Evolutionary conservation across 805 yeast genomes (phyloP).

Genomic region (Candida sithepensis): DNA sequence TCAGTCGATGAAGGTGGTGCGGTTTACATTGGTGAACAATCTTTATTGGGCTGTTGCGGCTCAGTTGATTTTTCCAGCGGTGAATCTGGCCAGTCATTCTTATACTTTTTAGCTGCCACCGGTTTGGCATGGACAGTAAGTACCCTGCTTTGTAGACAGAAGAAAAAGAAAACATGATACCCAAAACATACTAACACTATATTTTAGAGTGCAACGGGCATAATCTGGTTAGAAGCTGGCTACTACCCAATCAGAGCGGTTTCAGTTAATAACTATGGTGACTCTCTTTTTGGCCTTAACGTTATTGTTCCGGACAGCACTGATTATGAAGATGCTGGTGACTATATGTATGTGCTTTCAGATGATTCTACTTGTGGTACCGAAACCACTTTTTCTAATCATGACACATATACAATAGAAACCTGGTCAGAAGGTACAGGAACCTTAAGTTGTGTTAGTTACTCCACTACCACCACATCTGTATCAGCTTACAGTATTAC

Average conservation of each 20-base stretch:
- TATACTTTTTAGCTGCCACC: constrained; percentile 1
- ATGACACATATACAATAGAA: neutral
- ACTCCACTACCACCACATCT: neutral
- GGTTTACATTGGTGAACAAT: constrained; percentile 3
- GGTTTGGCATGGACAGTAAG: constrained; percentile 1
- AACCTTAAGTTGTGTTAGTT: neutral
- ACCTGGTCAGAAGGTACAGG: constrained; percentile 1
- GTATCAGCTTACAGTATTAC: neutral
- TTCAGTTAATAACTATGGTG: constrained; percentile 19
- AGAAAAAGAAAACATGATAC: too few relatives aligned
- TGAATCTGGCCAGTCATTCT: neutral
- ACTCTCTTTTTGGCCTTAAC: constrained; percentile 13
- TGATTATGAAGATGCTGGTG: constrained; percentile 13
- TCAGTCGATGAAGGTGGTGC: constrained; percentile 4
- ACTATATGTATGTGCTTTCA: constrained; percentile 11
- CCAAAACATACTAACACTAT: neutral
- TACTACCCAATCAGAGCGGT: constrained; percentile 30
- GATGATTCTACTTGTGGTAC: constrained; percentile 3
- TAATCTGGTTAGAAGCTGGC: constrained; percentile 14
- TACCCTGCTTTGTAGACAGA: neutral
- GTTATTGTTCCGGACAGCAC: constrained; percentile 21
- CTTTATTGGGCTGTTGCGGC: constrained; percentile 5
- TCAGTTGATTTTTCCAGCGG: neutral
- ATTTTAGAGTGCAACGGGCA: neutral
- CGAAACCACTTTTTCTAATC: neutral